A percentile compares a stretch with the other conserved stretches of the same genome.
phyloP scores from a whole-genome alignment of 352 stramenopile genomes.

The Phytopythium chamaehyphon region DNA sequence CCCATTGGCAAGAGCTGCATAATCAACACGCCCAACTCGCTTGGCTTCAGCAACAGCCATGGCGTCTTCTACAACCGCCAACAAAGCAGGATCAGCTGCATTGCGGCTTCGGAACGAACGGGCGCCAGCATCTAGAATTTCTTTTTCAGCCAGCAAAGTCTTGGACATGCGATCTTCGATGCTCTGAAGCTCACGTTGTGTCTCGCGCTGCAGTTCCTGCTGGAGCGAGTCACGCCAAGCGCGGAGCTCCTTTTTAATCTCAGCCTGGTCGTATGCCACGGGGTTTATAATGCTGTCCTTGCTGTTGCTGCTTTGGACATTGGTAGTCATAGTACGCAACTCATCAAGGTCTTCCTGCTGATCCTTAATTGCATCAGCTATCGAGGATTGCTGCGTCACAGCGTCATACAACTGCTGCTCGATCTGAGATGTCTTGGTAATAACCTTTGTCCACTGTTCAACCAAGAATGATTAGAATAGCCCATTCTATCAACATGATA shows the following conservation, averaged over 20 bases:
- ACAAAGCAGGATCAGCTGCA: constrained; percentile 50
- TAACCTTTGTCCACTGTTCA: constrained; percentile 46
- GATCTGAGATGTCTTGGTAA: constrained; percentile 31
- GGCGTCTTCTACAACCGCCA: constrained; percentile 45
- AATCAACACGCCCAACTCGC: constrained; percentile 52
- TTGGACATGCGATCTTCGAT: constrained; percentile 60
- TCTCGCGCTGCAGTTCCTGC: constrained; percentile 35
- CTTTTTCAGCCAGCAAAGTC: constrained; percentile 55
- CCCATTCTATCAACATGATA: not conserved
- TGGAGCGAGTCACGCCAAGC: constrained; percentile 28
- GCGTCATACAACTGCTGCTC: constrained; percentile 25
- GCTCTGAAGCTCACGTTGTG: constrained; percentile 45
- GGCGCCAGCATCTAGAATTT: constrained; percentile 43
- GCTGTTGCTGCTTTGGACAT: not conserved
- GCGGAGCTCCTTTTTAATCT: constrained; percentile 25
- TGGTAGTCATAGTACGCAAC: not conserved
- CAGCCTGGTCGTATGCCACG: constrained; percentile 4
- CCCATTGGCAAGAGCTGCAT: constrained; percentile 65
- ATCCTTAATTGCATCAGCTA: constrained; percentile 24
- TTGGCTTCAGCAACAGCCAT: constrained; percentile 33
- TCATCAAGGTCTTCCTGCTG: constrained; percentile 38
- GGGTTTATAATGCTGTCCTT: constrained; percentile 8
- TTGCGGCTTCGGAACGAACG: constrained; percentile 45
- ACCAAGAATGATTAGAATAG: constrained; percentile 1
- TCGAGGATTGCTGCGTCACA: constrained; percentile 21